phyloP scores from a whole-genome alignment of 2,329 filamentous ascomycete species.

The Sporothrix brasiliensis region DNA sequence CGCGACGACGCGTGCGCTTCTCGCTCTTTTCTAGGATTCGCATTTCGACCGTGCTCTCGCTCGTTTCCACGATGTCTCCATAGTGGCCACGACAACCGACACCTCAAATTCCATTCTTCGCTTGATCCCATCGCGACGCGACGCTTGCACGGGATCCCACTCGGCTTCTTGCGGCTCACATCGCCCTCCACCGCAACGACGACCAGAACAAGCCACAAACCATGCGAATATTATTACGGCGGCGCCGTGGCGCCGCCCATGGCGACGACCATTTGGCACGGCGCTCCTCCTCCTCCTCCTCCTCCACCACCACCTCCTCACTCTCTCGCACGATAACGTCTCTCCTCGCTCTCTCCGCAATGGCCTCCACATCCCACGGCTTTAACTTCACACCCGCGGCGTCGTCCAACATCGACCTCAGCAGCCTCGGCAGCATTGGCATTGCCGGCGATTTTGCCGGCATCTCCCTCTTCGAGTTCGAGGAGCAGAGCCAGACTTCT shows the following conservation, averaged over 20 bases:
- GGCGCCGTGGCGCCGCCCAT: conserved; percentile 44
- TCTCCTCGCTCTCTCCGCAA: conserved; percentile 48
- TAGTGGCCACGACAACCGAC: not conserved
- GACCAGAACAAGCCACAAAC: conserved; percentile 35
- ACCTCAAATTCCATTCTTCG: not conserved
- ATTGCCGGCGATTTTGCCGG: conserved; percentile 88
- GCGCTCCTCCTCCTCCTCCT: conserved; percentile 36
- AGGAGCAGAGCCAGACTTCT: conserved; percentile 72
- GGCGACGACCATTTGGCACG: conserved; percentile 41
- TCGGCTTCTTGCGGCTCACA: not conserved
- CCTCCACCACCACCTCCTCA: conserved; percentile 6
- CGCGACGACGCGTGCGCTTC: not conserved
- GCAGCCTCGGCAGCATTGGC: conserved; percentile 76
- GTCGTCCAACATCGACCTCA: conserved; percentile 74
- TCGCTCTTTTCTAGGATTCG: not conserved
- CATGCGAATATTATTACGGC: conserved; percentile 55
- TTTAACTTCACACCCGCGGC: conserved; percentile 65
- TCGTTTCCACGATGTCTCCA: conserved; percentile 25
- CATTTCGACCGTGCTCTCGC: not conserved
- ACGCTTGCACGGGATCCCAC: not conserved
- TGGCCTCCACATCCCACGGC: conserved; percentile 51
- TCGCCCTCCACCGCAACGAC: not conserved
- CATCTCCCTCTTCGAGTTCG: conserved; percentile 85
- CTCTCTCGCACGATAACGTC: conserved; percentile 31
- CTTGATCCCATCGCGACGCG: conserved; percentile 6